Evolutionary conservation across 2,329 filamentous ascomycete genomes (phyloP).

Genomic region (Leptodontidium sp.): DNA sequence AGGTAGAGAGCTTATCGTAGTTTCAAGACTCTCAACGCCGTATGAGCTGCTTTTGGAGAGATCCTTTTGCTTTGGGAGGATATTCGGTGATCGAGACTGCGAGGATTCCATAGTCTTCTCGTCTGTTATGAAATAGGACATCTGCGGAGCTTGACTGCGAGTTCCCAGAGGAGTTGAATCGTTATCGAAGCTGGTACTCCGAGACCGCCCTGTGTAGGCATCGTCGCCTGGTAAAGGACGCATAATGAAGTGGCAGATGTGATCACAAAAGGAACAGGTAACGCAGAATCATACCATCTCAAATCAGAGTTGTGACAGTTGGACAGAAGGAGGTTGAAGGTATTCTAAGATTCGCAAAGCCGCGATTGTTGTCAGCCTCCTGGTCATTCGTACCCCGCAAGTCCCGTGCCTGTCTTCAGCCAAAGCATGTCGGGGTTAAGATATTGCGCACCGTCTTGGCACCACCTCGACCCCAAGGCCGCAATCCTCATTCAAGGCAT

Average conservation of each 20-base stretch:
- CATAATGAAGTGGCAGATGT: conserved; percentile 46
- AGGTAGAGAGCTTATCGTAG: conserved; percentile 45
- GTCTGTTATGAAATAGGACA: conserved; percentile 61
- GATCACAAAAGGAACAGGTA: neutral
- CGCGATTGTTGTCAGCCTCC: conserved; percentile 24
- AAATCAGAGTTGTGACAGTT: neutral
- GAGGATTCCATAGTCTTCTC: conserved; percentile 57
- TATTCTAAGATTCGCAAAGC: conserved; percentile 14
- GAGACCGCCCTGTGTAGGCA: conserved; percentile 50
- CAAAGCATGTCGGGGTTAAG: neutral
- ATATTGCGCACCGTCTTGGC: neutral
- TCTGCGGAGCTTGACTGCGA: conserved; percentile 51
- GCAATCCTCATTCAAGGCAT: neutral
- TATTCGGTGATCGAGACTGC: conserved; percentile 45
- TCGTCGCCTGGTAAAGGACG: conserved; percentile 57
- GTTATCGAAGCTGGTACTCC: conserved; percentile 50
- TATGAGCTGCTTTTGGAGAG: conserved; percentile 47
- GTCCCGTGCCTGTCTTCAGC: neutral
- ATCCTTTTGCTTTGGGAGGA: conserved; percentile 47
- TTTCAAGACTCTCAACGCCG: conserved; percentile 47
- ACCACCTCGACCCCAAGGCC: neutral
- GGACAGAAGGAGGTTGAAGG: conserved; percentile 15
- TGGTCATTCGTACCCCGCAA: conserved; percentile 28
- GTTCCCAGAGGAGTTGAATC: conserved; percentile 48
- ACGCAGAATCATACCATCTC: neutral